Evolutionary conservation across 2,329 filamentous ascomycete species (phyloP), one percentile per base, ranked within the genome.

Genomic region (Acrodontium crateriforme): DNA sequence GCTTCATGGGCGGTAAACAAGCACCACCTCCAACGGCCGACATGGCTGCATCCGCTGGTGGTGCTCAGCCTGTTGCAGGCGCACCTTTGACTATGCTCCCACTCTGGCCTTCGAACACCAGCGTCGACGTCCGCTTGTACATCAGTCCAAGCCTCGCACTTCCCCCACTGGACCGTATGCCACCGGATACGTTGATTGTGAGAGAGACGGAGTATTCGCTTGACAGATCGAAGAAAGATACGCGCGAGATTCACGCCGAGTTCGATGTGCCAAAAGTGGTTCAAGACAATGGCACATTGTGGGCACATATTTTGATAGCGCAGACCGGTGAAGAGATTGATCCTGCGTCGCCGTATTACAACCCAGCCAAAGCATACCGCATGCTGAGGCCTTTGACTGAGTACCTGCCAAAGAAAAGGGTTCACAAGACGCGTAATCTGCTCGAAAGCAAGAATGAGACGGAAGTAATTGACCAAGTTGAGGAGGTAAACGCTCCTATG

Each of bases 211-310:
- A 68, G 37, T 95, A 93, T 55, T 37, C 40, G 10, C 24, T 50
- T 24, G 41, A 44, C 13, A 37, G 29, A 27, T 71, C 69, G 27
- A 83, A 67, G 49, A 77, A 73, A 32, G 84, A 95, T 46, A 76
- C 69, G 47, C 72, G 89, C 32, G 67, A 77, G 30, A 67, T 85
- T 32, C 75, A 87, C 41, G 80, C 79, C 5, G 75, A 65, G 19
- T 83, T 98, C 49, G 58, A 65, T 3, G 74, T 95, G 3, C 87
- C 89, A 3, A 63, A 65, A 36, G 65, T 71, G 22, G 84, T 92
- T 1, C 85, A 94, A 62, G 69, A 84, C 41, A 95, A 95, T 52
- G 84, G 82, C 18, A 94, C 87, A 1, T 68, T 98, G 7, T 94
- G 82, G 74, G 87, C 81, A 2, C 89, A 98, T 54, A 91, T 95